Base-by-base conservation (phyloP, 345 rosid species). In the Mallotus nudiflorus region DNA sequence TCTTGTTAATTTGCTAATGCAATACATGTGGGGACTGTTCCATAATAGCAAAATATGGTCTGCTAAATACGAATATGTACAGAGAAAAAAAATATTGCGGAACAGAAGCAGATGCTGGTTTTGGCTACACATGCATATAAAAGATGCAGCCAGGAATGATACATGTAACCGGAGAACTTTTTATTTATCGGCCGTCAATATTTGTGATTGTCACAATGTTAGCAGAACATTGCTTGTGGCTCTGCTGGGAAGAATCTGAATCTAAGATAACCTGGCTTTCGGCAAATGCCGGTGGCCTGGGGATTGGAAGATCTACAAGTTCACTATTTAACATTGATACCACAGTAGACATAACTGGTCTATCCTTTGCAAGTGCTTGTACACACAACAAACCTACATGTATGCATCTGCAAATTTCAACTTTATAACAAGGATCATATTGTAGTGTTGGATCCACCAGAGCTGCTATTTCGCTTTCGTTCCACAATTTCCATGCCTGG, bases 401-500 rank as follows among this genome's bases (percentile, higher is more conserved):
- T 20, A 72, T 55, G 70, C 70, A 63, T 65, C 75, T 64, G 6
- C 9, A 18, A 12, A 72, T 19, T 15, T 72, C 75, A 0, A 16
- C 31, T 12, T 33, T 3, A 22, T 4, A n/a, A 19, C 22, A 20
- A 20, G 18, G 27, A 54, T 55, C 37, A 4, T n/a, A 15, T n/a
- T 33, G 37, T 33, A 56, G n/a, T 31, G 16, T 22, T 20, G 22
- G 44, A 55, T 72, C 64, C 4, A 51, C 24, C 14, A 72, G 46
- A 25, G 22, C 56, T 22, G 46, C n/a, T 8, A 25, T 27, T 1
- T 72, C 28, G 27, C 64, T 64, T 65, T 65, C 75, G 14, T 10
- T 65, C 75, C 75, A 72, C 27, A 64, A 24, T 28, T 55, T 72
- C 75, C 75, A 72, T 42, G 75, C 69, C 75, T 72, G 49, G 31